Evolutionary conservation across 805 yeast genomes (phyloP), one percentile per base, ranked within the genome.

Genomic region (Candida jianshihensis): DNA sequence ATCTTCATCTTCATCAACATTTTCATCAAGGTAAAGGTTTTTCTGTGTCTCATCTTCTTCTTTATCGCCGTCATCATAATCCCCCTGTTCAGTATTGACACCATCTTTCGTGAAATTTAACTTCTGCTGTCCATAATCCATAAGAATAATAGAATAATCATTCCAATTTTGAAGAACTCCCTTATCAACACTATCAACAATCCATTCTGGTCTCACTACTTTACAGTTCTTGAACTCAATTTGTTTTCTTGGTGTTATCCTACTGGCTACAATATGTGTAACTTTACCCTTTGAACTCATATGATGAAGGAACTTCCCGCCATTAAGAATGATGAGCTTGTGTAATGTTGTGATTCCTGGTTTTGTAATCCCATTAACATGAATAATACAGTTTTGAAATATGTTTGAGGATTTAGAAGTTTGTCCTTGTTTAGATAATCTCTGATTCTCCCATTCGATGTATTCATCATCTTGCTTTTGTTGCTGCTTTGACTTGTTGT

Each of bases 341-440:
- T 84, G 90, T 21, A 92, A 60, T 41, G 75, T 81, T 29, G 72
- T 61, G 13, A 87, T 71, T n/a, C 89, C 75, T 0, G 97, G 97
- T 3, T 60, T 61, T 0, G 97, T 90, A 49, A 82, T 77, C 1
- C 98, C 98, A 50, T 88, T 89, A n/a, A 90, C 87, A 55, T 82
- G 78, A 5, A 90, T 68, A 1, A 65, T 58, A 53, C 89, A 84
- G 2, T 70, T 75, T 26, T 61, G 49, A 52, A 90, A 88, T 1
- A 89, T 63, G 2, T 30, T 36, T 1, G 52, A 40, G 4, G 35
- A 36, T 18, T 31, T 30, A 0, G 35, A 34, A 8, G 34, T 36
- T 4, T 8, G 7, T 3, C 44, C 47, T 31, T 37, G 44, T 11
- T 44, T 38, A 19, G 47, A 37, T 13, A 56, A 54, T 15, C 74